phyloP scores from a whole-genome alignment of 495 filamentous ascomycete genomes.

The Acidiella bohemica region DNA sequence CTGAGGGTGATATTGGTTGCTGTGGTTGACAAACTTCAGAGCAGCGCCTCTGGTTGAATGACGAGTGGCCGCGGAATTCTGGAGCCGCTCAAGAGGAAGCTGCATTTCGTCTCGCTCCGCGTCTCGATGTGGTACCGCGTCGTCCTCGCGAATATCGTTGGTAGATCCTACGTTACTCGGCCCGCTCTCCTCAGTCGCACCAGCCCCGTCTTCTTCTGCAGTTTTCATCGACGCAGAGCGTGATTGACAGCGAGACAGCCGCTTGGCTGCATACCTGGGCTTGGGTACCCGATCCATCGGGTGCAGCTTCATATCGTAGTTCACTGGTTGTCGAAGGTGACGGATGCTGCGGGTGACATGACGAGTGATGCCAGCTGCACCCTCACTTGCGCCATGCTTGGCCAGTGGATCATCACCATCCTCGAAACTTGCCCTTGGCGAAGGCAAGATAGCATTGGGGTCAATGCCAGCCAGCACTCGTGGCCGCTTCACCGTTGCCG shows the following conservation, averaged over 20 bases:
- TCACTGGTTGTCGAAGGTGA: neutral
- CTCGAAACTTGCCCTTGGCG: neutral
- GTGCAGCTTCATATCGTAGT: conserved; percentile 28
- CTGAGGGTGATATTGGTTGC: conserved; percentile 6
- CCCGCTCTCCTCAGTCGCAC: conserved; percentile 4
- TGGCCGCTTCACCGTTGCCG: neutral
- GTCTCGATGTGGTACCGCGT: neutral
- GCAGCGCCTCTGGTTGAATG: conserved; percentile 5
- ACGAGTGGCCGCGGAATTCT: conserved; percentile 4
- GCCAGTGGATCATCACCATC: neutral
- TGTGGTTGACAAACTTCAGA: conserved; percentile 8
- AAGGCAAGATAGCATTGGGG: neutral
- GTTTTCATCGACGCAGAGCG: neutral
- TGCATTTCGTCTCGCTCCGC: conserved; percentile 2
- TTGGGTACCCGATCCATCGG: conserved; percentile 25
- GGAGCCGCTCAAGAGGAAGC: neutral
- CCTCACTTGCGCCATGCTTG: neutral
- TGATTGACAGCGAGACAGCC: neutral
- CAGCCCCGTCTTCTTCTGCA: neutral
- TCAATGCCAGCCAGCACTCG: neutral
- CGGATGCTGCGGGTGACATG: neutral
- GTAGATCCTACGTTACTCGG: too few species aligned
- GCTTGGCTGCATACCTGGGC: conserved; percentile 19
- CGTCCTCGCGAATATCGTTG: too few species aligned
- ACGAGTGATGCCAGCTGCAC: neutral